phyloP scores from a whole-genome alignment of 106 monocot genomes.

The Hemerocallis citrina region DNA sequence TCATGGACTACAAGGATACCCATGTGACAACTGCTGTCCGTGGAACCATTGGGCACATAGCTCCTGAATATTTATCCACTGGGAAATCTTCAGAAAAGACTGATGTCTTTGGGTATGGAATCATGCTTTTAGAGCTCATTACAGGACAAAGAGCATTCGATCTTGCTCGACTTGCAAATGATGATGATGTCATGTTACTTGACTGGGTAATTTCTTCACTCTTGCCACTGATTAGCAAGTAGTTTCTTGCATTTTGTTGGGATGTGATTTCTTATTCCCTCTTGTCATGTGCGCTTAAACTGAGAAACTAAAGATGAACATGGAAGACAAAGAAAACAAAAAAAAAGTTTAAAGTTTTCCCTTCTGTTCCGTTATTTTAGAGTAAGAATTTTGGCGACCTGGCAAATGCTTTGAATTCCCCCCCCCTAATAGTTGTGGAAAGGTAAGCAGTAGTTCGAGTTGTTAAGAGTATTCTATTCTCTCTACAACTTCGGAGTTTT shows the following conservation, averaged over 20 bases:
- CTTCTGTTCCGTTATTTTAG: neutral
- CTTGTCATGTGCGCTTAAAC: neutral
- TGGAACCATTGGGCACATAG: conserved; percentile 63
- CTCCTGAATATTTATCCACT: conserved; percentile 63
- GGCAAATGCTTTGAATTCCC: neutral
- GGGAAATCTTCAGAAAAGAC: conserved; percentile 73
- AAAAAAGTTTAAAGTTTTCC: neutral
- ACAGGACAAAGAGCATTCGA: conserved; percentile 73
- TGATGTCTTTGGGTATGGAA: conserved; percentile 70
- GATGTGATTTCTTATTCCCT: neutral
- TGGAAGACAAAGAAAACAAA: neutral
- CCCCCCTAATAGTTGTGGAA: neutral
- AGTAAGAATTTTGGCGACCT: neutral
- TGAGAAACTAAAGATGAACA: neutral
- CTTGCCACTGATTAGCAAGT: neutral
- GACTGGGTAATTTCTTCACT: conserved; percentile 40
- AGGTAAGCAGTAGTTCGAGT: neutral
- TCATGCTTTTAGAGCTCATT: conserved; percentile 67
- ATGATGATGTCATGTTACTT: conserved; percentile 75
- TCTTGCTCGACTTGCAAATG: conserved; percentile 65
- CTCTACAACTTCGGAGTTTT: too few species aligned
- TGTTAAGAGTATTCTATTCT: too few species aligned
- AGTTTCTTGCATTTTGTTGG: neutral
- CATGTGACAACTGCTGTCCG: conserved; percentile 68
- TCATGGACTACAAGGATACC: conserved; percentile 70